phyloP scores from a whole-genome alignment of 148 eudicot genomes.

The Pharnaceum exiguum region DNA sequence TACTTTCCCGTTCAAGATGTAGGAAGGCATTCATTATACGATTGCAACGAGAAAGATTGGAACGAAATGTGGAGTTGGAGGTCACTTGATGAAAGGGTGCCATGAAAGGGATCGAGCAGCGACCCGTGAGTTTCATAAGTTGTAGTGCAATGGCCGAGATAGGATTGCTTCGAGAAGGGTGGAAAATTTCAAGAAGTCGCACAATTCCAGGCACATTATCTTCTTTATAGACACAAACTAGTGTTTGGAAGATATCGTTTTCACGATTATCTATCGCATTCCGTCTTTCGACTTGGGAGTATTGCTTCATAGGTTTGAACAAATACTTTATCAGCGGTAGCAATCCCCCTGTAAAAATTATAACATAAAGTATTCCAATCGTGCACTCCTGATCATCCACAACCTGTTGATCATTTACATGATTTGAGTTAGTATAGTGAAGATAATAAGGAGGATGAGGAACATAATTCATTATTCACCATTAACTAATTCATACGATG shows the following conservation, averaged over 20 bases:
- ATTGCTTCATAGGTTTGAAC: slow-evolving; percentile 16
- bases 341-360: background rate
- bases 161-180: slow-evolving; percentile 6
- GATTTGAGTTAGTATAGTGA: background rate
- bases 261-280: background rate
- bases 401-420: background rate
- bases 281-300: slow-evolving; percentile 12
- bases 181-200: slow-evolving; percentile 8
- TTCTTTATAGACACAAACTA: slow-evolving; percentile 2
- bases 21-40: slow-evolving; percentile 11
- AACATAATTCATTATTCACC: too few species aligned
- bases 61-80: slow-evolving; percentile 11
- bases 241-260: background rate
- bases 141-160: slow-evolving; percentile 10
- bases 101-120: slow-evolving; percentile 14
- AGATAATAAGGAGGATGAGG: too few species aligned
- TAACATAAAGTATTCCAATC: background rate
- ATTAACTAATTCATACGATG: too few species aligned
- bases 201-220: slow-evolving; percentile 13
- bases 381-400: background rate
- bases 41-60: slow-evolving; percentile 15
- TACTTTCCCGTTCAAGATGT: slow-evolving; percentile 6
- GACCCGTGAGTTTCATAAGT: slow-evolving; percentile 21
- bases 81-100: slow-evolving; percentile 15
- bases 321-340: slow-evolving; percentile 4